Evolutionary conservation across 2,329 filamentous ascomycete genomes (phyloP).

Genomic region (Stemphylium lycopersici): DNA sequence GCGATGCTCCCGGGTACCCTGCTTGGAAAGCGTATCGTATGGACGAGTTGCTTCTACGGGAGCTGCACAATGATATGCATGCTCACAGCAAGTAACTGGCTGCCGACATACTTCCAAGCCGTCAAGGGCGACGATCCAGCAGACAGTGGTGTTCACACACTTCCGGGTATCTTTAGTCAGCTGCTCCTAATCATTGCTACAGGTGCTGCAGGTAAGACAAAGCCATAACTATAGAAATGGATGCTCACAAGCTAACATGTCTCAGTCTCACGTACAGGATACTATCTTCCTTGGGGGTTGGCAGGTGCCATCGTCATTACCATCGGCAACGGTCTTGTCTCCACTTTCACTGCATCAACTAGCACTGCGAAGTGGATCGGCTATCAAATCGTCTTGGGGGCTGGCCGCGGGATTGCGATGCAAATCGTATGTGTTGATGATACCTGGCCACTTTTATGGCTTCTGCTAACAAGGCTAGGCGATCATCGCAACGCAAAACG

Average conservation of each 20-base stretch:
- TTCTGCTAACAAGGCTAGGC: conserved; percentile 11
- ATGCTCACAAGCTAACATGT: conserved; percentile 2
- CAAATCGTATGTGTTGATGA: conserved; percentile 24
- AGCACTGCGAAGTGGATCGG: conserved; percentile 37
- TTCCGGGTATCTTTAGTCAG: conserved; percentile 45
- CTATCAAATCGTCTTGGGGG: conserved; percentile 35
- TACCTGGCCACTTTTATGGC: no score
- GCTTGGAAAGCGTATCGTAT: conserved; percentile 41
- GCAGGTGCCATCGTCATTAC: conserved; percentile 39
- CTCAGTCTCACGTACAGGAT: conserved; percentile 28
- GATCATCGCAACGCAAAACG: conserved; percentile 43
- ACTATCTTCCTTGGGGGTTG: conserved; percentile 41
- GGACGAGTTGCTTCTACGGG: conserved; percentile 26
- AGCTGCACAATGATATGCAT: conserved; percentile 17
- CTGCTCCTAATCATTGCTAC: conserved; percentile 26
- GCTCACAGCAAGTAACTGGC: conserved; percentile 23
- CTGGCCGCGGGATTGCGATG: conserved; percentile 31
- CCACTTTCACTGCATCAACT: conserved; percentile 46
- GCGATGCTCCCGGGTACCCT: conserved; percentile 49
- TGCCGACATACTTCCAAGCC: conserved; percentile 52
- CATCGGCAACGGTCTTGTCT: conserved; percentile 51
- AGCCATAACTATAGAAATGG: rapidly evolving
- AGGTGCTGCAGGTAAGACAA: conserved; percentile 25
- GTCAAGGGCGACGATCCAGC: conserved; percentile 45
- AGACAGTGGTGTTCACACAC: conserved; percentile 48